These are phyloP conservation scores for Penicilliopsis zonata DNA, from an alignment of 495 filamentous ascomycete species.

Conservation along the genomic window DNA sequence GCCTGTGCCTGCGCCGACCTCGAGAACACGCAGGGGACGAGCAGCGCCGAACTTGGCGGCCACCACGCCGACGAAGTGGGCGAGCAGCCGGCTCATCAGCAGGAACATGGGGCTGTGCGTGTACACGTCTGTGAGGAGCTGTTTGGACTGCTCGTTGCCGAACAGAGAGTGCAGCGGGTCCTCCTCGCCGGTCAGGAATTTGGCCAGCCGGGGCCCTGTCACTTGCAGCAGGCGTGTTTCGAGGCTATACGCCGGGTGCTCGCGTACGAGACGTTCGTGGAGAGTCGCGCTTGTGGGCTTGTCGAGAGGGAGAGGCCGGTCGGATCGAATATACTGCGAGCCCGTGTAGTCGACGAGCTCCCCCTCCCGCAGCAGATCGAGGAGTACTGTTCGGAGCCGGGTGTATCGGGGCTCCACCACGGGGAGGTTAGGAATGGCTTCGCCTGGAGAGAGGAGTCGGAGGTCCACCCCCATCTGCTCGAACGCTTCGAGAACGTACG, in stretches of 20 bases:
- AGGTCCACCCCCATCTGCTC: slow-evolving; percentile 27
- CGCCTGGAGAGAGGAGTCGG: slow-evolving; percentile 13
- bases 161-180: slow-evolving; percentile 39
- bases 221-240: slow-evolving; percentile 30
- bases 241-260: slow-evolving; percentile 22
- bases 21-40: slow-evolving; percentile 25
- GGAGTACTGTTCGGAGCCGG: too few relatives aligned
- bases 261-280: slow-evolving; percentile 18
- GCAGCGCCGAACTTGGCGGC: slow-evolving; percentile 10
- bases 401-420: slow-evolving; percentile 28
- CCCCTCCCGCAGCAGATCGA: slow-evolving; percentile 29
- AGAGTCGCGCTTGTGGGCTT: slow-evolving; percentile 23
- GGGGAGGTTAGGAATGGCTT: slow-evolving; percentile 15
- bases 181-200: slow-evolving; percentile 26
- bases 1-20: slow-evolving; percentile 35
- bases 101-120: slow-evolving; percentile 28
- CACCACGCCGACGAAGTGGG: slow-evolving; percentile 26
- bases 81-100: slow-evolving; percentile 27
- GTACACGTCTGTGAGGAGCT: slow-evolving; percentile 34
- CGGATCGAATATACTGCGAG: slow-evolving; percentile 24
- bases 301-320: slow-evolving; percentile 14
- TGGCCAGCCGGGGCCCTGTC: slow-evolving; percentile 28
- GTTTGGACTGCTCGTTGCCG: slow-evolving; percentile 28
- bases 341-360: slow-evolving; percentile 25
- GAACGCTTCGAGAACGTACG: slow-evolving; percentile 31